A percentile compares a stretch with the other conserved stretches of the same genome.
Evolutionary conservation across 192 early-diverging fungal species (phyloP).

Genomic region (Backusella mclennaniae): DNA sequence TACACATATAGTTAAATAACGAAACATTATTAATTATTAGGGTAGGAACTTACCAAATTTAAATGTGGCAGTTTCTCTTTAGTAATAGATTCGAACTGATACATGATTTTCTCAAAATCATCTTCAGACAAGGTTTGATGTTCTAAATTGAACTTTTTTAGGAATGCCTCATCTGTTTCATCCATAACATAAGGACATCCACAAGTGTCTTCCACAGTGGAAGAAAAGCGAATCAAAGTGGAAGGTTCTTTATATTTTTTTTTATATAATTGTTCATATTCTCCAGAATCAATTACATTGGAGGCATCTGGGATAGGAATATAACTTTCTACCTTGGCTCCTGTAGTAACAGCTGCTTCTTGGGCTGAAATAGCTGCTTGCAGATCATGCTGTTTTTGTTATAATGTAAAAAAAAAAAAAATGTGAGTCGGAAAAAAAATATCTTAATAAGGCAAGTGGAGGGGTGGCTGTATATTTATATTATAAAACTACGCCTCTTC

Average conservation of each 20-base stretch:
- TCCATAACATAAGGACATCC: constrained; percentile 77
- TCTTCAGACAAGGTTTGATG: constrained; percentile 47
- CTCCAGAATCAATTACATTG: constrained; percentile 41
- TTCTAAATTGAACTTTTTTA: constrained; percentile 37
- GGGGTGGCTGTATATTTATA: constrained; percentile 14
- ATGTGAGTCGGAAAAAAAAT: constrained; percentile 16
- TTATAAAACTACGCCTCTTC: constrained; percentile 14
- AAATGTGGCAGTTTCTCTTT: constrained; percentile 45
- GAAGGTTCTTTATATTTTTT: constrained; percentile 61
- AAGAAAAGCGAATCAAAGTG: constrained; percentile 73
- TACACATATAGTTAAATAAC: not conserved
- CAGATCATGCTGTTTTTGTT: constrained; percentile 69
- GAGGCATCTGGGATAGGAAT: constrained; percentile 93
- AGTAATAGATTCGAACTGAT: constrained; percentile 64
- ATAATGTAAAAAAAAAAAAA: constrained; percentile 36
- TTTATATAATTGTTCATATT: constrained; percentile 62
- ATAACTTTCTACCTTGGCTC: constrained; percentile 47
- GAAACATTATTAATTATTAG: not conserved
- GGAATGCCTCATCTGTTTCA: constrained; percentile 68
- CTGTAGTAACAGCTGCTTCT: constrained; percentile 51
- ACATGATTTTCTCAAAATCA: constrained; percentile 71
- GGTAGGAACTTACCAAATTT: constrained; percentile 22
- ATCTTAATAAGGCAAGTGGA: not conserved
- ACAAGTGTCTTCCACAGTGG: constrained; percentile 73
- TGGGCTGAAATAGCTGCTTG: constrained; percentile 81